A percentile compares a stretch with the other conserved stretches of the same genome.
phyloP scores from a whole-genome alignment of 306 rosid species.

The Adenanthera pavonina region DNA sequence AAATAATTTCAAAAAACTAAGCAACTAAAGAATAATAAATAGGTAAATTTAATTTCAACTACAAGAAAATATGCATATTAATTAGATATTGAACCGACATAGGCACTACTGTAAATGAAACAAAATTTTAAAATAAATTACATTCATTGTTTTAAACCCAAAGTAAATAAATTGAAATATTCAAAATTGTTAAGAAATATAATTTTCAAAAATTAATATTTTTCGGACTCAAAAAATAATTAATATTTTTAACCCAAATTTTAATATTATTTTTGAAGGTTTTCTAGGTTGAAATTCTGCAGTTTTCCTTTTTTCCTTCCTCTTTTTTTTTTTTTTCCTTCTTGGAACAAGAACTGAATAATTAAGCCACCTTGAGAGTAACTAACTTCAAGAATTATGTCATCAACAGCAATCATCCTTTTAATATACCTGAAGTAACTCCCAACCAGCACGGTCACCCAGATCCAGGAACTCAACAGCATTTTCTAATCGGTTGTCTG shows the following conservation, averaged over 20 bases:
- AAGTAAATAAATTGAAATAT: not conserved
- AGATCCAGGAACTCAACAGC: slow-evolving; percentile 82
- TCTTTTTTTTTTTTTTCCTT: too few relatives aligned
- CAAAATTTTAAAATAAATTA: not conserved
- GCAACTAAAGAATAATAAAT: too few relatives aligned
- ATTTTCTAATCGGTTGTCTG: slow-evolving; percentile 70
- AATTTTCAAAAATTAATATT: not conserved
- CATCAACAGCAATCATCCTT: not conserved
- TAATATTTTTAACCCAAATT: not conserved
- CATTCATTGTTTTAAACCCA: not conserved
- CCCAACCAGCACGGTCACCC: slow-evolving; percentile 92
- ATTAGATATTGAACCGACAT: not conserved
- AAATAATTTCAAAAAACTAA: too few relatives aligned
- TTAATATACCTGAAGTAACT: slow-evolving; percentile 80
- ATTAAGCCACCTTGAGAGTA: not conserved
- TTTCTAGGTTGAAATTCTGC: not conserved
- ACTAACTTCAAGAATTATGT: not conserved
- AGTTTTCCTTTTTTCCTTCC: not conserved
- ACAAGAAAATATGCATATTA: not conserved
- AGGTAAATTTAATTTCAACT: not conserved
- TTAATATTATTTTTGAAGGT: not conserved
- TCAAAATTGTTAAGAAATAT: not conserved
- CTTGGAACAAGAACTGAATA: not conserved
- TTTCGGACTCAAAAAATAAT: not conserved
- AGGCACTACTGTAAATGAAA: not conserved